phyloP scores from a whole-genome alignment of 257 asterid genomes.

The Asclepias syriaca region DNA sequence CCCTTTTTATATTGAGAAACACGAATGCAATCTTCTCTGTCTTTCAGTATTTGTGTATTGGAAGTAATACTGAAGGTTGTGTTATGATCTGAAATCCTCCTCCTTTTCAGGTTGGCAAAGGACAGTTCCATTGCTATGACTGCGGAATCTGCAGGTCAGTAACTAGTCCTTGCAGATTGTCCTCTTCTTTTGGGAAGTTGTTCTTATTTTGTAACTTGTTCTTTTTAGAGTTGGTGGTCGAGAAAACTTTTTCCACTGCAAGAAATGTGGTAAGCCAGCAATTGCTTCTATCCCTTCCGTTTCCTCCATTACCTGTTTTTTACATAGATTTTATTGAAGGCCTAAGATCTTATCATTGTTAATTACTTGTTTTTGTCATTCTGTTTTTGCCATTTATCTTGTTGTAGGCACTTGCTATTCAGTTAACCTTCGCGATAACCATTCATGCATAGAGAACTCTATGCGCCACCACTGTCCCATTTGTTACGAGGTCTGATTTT shows the following conservation, averaged over 20 bases:
- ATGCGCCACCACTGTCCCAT: conserved; percentile 98
- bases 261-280: conserved; percentile 67
- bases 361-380: not conserved
- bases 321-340: too few species aligned
- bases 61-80: not conserved
- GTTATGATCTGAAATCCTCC: not conserved
- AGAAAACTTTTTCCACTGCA: conserved; percentile 88
- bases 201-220: not conserved
- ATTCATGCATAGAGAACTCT: conserved; percentile 79
- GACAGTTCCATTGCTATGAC: conserved; percentile 88
- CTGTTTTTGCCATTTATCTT: not conserved
- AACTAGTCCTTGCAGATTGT: not conserved
- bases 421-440: conserved; percentile 55
- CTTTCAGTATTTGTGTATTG: not conserved
- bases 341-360: too few species aligned
- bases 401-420: conserved; percentile 82
- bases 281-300: not conserved
- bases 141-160: conserved; percentile 95
- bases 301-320: not conserved
- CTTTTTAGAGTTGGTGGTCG: conserved; percentile 71
- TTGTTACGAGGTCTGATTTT: conserved; percentile 73
- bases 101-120: conserved; percentile 61
- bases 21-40: not conserved
- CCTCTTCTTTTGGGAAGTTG: not conserved
- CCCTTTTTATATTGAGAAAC: not conserved